Conservation (phyloP, 1,284 basidiomycete genomes). For the Heterobasidion irregulare region DNA sequence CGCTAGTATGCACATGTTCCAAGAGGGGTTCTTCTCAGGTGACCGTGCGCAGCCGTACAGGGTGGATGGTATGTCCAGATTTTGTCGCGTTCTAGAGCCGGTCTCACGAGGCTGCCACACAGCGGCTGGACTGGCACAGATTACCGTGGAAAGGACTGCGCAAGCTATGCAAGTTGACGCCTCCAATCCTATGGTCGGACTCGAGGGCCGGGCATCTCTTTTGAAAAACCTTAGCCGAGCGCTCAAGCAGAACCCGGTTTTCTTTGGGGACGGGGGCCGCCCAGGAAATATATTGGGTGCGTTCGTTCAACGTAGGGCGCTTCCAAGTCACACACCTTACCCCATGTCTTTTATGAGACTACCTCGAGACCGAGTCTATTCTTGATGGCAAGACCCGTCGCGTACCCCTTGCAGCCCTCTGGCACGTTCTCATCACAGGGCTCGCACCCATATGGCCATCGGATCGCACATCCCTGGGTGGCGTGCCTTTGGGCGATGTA, state of each 20-base stretch:
- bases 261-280: slow-evolving; percentile 65
- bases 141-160: slow-evolving; percentile 58
- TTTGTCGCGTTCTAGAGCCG: neutral
- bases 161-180: slow-evolving; percentile 75
- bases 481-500: slow-evolving; percentile 77
- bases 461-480: slow-evolving; percentile 60
- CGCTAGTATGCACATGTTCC: slow-evolving; percentile 88
- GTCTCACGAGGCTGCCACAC: slow-evolving; percentile 1
- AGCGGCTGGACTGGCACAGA: slow-evolving; percentile 66
- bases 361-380: slow-evolving; percentile 51
- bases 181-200: slow-evolving; percentile 83
- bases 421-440: slow-evolving; percentile 78
- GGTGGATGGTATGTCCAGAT: slow-evolving; percentile 60
- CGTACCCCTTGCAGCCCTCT: slow-evolving; percentile 65
- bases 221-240: slow-evolving; percentile 69
- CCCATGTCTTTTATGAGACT: slow-evolving; percentile 40
- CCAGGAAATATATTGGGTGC: slow-evolving; percentile 79
- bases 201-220: slow-evolving; percentile 79
- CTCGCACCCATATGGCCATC: slow-evolving; percentile 86
- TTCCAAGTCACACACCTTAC: neutral
- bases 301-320: neutral
- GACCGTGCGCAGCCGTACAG: slow-evolving; percentile 51
- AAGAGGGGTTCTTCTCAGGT: slow-evolving; percentile 76
- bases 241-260: slow-evolving; percentile 50
- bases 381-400: slow-evolving; percentile 26